A percentile compares a stretch with the other conserved stretches of the same genome.
These are phyloP conservation scores for Suillus alpinus DNA, from an alignment of 768 basidiomycete species.

Conservation along the genomic window DNA sequence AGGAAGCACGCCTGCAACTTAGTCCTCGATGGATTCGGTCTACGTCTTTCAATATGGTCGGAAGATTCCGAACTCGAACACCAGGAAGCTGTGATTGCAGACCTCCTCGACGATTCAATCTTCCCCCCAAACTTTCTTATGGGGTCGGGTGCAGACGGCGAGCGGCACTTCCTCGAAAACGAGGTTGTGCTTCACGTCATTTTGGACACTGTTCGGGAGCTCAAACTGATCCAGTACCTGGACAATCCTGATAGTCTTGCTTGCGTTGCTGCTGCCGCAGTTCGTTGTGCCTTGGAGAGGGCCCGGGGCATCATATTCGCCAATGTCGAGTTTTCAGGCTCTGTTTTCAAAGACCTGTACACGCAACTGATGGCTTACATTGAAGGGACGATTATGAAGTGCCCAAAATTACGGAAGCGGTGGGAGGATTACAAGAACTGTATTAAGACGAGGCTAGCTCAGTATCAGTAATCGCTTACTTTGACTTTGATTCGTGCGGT, in stretches of 20 bases:
- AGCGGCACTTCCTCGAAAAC: too few relatives aligned
- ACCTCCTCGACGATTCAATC: too few relatives aligned
- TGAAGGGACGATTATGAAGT: background rate
- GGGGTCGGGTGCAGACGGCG: too few relatives aligned
- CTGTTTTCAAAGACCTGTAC: background rate
- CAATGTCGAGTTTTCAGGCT: background rate
- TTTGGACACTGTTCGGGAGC: background rate
- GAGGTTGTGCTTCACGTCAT: too few relatives aligned
- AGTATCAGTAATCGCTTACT: background rate
- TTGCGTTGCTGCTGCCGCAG: background rate
- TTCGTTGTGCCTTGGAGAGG: background rate
- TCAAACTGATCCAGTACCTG: accelerated
- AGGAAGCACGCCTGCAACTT: too few relatives aligned
- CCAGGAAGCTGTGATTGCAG: too few relatives aligned
- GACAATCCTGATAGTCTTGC: background rate
- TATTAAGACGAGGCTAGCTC: background rate
- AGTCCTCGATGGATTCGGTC: too few relatives aligned
- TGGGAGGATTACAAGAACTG: background rate
- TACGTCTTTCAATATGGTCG: too few relatives aligned
- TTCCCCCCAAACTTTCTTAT: too few relatives aligned
- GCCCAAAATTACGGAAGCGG: background rate
- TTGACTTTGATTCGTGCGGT: background rate
- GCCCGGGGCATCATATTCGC: background rate
- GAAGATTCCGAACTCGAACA: too few relatives aligned
- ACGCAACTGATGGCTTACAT: background rate